Base-by-base conservation (phyloP, 2,329 filamentous ascomycete species). In the Clarireedia sp. region DNA sequence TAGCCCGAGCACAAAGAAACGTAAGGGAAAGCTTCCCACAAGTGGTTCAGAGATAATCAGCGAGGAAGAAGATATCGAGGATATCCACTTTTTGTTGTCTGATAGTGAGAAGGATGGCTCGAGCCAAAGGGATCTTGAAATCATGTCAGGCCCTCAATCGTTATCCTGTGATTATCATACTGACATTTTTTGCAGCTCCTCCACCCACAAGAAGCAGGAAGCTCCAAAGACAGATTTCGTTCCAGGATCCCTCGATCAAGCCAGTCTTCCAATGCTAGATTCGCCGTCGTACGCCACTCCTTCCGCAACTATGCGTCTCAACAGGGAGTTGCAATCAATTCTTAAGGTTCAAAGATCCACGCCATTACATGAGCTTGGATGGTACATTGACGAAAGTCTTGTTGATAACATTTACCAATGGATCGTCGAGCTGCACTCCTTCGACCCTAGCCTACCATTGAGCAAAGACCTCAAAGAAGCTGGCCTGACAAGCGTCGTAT, bases 391-490 rank as follows among this genome's bases (percentile, higher is more conserved):
- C 64, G 76, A 78, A 48, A 72, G 74, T 9, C 38, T 65, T 17
- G 72, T 78, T 14, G 73, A 75, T 5, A 78, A 81, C 49, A 74
- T 91, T 38, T 96, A 94, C 65, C 90, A 95, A 65, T 95, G 90
- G 90, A 90, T 95, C 57, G 83, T 95, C 5, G 88, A 96, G 68
- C 74, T 96, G 1, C 91, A 96, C 68, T 89, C 85, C 44, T 95
- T 96, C 64, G 85, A 90, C 23, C 60, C 73, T 0, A 68, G 72
- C 1, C 75, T 94, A 0, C 88, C 87, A 0, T 74, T 96, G 1
- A 84, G 87, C 0, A 67, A 78, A 52, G 90, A 96, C 66, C 89
- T 96, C 82, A 82, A 84, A 67, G 64, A 68, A 2, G 75, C 73
- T 1, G 76, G 75, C 0, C 63, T 86, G 55, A 79, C 75, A 21